Conservation (phyloP, 805 yeast species). For the Blastobotrys peoriensis region DNA sequence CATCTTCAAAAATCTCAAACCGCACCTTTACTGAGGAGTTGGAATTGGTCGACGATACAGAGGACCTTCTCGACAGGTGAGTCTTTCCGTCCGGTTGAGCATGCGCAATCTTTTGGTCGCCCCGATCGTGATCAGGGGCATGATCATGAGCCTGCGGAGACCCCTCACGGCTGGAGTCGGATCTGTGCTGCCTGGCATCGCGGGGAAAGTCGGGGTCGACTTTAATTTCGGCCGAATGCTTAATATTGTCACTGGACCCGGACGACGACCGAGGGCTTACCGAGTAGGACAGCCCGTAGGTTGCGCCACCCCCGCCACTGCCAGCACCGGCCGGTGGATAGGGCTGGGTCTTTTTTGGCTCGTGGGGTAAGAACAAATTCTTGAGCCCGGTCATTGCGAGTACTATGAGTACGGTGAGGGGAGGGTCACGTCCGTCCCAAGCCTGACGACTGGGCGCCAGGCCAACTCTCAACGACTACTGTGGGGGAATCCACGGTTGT, state of each 20-base stretch:
- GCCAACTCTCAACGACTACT: too few species aligned
- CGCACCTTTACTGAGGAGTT: slow-evolving; percentile 13
- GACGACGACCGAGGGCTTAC: too few species aligned
- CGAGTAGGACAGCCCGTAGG: too few species aligned
- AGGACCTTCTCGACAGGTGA: slow-evolving; percentile 2
- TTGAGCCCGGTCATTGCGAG: neutral
- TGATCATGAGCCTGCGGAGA: neutral
- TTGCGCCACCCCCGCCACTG: neutral
- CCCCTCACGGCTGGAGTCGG: neutral
- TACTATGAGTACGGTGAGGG: too few species aligned
- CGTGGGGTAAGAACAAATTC: neutral
- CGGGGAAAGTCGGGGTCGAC: too few species aligned
- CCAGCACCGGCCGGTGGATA: neutral
- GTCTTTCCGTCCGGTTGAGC: neutral
- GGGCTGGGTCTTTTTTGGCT: neutral
- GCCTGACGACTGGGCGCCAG: too few species aligned
- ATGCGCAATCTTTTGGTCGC: too few species aligned
- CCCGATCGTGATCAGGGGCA: too few species aligned
- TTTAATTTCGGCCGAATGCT: too few species aligned
- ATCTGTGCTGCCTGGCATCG: neutral
- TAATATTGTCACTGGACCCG: too few species aligned
- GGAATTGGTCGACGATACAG: neutral
- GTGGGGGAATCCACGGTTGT: too few species aligned
- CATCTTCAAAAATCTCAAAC: slow-evolving; percentile 38
- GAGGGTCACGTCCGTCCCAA: too few species aligned